These are phyloP conservation scores for Lanmaoa pseudosensibilis DNA, from an alignment of 768 basidiomycete genomes.

Conservation along the genomic window DNA sequence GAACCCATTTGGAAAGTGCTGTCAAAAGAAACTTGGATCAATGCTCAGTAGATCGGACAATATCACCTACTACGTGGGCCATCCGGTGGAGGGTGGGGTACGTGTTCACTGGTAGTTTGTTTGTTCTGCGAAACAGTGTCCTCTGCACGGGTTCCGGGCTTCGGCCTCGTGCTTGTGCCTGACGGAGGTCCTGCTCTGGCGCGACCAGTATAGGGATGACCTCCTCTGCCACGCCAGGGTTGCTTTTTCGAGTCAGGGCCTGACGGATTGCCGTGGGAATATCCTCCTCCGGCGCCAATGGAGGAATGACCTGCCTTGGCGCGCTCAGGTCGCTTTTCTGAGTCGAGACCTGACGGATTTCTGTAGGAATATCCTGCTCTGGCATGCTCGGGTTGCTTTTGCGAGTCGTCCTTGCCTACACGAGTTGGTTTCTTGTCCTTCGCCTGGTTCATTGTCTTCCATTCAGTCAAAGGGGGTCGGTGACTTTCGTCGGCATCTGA, in stretches of 20 bases:
- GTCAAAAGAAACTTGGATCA: constrained; percentile 9
- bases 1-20: constrained; percentile 94
- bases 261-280: neutral
- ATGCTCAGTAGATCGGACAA: neutral
- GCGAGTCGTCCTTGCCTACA: neutral
- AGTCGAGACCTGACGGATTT: neutral
- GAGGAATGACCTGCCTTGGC: neutral
- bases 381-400: neutral
- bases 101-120: neutral
- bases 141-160: neutral
- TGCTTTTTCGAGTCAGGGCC: too few relatives aligned
- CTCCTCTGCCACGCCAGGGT: too few relatives aligned
- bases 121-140: neutral
- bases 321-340: neutral
- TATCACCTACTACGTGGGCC: constrained; percentile 58
- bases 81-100: neutral
- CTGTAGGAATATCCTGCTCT: neutral
- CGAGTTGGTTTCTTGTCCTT: neutral
- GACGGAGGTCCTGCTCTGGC: neutral
- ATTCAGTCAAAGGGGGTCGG: neutral
- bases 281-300: neutral
- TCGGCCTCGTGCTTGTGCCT: neutral
- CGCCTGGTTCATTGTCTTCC: neutral
- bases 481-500: neutral
- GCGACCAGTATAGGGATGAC: too few relatives aligned